Base-by-base conservation (phyloP, 2,329 filamentous ascomycete species). In the Passalora sequoiae region DNA sequence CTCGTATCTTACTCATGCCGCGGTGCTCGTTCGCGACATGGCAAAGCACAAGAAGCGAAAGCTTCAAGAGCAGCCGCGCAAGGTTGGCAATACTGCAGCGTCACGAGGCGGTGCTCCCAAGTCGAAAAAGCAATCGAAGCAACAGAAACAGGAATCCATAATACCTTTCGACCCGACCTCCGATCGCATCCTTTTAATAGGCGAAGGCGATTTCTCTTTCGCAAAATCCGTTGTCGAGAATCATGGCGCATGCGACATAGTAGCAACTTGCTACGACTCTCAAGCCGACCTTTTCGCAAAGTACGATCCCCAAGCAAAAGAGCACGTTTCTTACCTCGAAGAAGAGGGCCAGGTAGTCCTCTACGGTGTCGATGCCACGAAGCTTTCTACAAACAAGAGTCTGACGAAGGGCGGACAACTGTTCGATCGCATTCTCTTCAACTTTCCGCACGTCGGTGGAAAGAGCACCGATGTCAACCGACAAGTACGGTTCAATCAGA, bases 361-460 rank as follows among this genome's bases (percentile, higher is more conserved):
- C 25, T 84, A 80, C 69, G 67, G 67, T 41, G 70, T 89, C 50
- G 84, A 89, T 65, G 86, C 83, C 1, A 80, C 75, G 31, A 83
- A 76, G 54, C 74, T 84, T 60, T 71, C 71, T 20, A 44, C 49
- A 12, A 46, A 60, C 32, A 75, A 71, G 48, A 59, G 68, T 15
- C 58, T 75, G 29, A 70, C 67, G 35, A 68, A 65, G 17, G 66
- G 64, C 5, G 48, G 44, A 2, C 59, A 55, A 44, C 66, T 71
- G 3, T 89, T 84, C 74, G 82, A 94, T 64, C 77, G 80, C 44
- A 83, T 97, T 50, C 74, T 91, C 54, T 98, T 97, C 78, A 95
- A 96, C 73, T 98, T 98, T 66, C 92, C 92, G 25, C 92, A 98
- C 69, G 85, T 94, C 3, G 92, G 92, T 51, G 92, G 92, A 33